These are phyloP conservation scores for Fallopia convolvulus DNA, from an alignment of 148 eudicot genomes.

Conservation along the genomic window DNA sequence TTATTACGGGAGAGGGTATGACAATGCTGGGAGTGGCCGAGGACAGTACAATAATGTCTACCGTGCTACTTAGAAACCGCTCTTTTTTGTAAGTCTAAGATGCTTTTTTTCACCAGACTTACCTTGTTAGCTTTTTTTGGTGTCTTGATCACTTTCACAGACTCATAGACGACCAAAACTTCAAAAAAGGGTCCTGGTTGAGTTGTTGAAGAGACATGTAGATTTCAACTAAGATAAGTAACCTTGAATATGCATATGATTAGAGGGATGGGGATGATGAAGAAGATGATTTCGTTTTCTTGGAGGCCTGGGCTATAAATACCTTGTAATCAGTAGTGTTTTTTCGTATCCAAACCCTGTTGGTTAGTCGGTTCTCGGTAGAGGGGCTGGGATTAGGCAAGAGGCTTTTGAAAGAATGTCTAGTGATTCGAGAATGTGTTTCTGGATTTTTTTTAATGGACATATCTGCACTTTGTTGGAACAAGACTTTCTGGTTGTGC, in stretches of 20 bases:
- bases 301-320: neutral
- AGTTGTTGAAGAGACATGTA: neutral
- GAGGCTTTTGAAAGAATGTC: neutral
- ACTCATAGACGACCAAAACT: neutral
- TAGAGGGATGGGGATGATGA: neutral
- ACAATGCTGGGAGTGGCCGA: conserved; percentile 44
- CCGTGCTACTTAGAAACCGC: conserved; percentile 26
- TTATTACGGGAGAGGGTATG: conserved; percentile 43
- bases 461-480: neutral
- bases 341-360: neutral
- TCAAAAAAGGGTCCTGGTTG: neutral
- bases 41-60: conserved; percentile 24
- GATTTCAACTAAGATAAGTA: neutral
- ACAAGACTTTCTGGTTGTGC: neutral
- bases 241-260: neutral
- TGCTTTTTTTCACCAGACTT: neutral
- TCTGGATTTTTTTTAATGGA: neutral
- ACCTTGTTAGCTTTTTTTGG: neutral
- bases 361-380: neutral
- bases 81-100: neutral
- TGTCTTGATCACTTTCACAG: neutral
- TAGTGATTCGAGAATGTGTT: neutral
- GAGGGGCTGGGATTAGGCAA: neutral
- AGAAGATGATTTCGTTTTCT: neutral
- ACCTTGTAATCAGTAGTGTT: neutral